phyloP scores from a whole-genome alignment of 2,329 filamentous ascomycete genomes.

The Penicillium freii region DNA sequence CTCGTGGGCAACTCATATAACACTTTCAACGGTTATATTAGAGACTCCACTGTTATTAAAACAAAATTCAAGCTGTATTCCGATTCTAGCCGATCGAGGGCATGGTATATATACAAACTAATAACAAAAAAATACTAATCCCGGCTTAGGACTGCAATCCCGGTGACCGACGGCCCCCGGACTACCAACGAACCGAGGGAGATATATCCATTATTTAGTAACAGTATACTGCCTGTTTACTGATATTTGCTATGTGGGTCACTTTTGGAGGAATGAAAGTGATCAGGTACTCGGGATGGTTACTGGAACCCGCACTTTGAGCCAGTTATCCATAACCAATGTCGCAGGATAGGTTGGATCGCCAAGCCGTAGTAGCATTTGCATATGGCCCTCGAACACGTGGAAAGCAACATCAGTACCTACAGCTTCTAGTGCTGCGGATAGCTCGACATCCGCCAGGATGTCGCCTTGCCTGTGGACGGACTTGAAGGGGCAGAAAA shows the following conservation, averaged over 20 bases:
- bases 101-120: not conserved
- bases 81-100: not conserved
- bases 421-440: not conserved
- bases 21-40: not conserved
- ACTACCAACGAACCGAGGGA: not conserved
- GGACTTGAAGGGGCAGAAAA: constrained; percentile 3
- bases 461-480: not conserved
- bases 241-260: not conserved
- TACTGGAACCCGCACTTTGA: not conserved
- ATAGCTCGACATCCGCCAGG: constrained; percentile 2
- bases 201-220: not conserved
- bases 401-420: not conserved
- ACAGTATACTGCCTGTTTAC: not conserved
- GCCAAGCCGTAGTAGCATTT: constrained; percentile 1
- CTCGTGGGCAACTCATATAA: not conserved
- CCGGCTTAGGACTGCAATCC: not conserved
- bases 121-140: not conserved
- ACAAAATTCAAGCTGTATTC: not conserved
- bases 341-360: constrained; percentile 1
- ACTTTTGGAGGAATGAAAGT: not conserved
- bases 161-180: constrained; percentile 1
- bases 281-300: not conserved
- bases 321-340: constrained; percentile 3
- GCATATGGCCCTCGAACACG: not conserved
- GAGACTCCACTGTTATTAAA: not conserved